Conservation (phyloP, 1,284 basidiomycete species). For the Boletus sp. region DNA sequence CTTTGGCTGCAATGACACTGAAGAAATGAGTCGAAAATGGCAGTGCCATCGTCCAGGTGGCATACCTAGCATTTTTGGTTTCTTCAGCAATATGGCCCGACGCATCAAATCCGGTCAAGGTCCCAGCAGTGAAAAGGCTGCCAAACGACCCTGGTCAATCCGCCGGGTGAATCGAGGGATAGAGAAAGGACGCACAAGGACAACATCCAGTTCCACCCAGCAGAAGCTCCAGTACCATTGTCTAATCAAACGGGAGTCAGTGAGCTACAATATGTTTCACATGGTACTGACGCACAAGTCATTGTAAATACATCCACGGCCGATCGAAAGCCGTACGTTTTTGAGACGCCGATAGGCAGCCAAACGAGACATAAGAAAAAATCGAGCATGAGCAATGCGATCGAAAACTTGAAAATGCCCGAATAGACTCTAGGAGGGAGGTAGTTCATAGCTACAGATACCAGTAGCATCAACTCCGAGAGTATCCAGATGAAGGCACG, state of each 20-base stretch:
- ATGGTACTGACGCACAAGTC: conserved; percentile 56
- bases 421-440: conserved; percentile 74
- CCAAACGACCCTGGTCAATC: conserved; percentile 10
- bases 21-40: conserved; percentile 2
- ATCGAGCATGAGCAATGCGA: conserved; percentile 73
- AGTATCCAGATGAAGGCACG: conserved; percentile 78
- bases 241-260: conserved; percentile 40
- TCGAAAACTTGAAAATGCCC: conserved; percentile 67
- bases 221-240: conserved; percentile 80
- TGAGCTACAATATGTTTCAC: neutral
- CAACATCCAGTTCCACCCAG: conserved; percentile 83
- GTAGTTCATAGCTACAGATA: conserved; percentile 77
- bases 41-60: neutral
- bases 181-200: conserved; percentile 54
- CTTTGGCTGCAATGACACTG: conserved; percentile 73
- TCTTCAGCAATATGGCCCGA: conserved; percentile 88
- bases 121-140: conserved; percentile 80
- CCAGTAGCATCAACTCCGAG: conserved; percentile 63
- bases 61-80: conserved; percentile 77
- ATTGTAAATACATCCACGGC: conserved; percentile 76
- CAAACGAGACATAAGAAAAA: conserved; percentile 83
- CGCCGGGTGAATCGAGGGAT: neutral
- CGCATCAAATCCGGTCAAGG: conserved; percentile 83
- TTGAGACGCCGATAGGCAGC: conserved; percentile 82
- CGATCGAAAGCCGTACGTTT: conserved; percentile 77